A percentile compares a stretch with the other conserved stretches of the same genome.
Evolutionary conservation across 2,329 filamentous ascomycete genomes (phyloP).

Genomic region (Arthrobotrys iridis): DNA sequence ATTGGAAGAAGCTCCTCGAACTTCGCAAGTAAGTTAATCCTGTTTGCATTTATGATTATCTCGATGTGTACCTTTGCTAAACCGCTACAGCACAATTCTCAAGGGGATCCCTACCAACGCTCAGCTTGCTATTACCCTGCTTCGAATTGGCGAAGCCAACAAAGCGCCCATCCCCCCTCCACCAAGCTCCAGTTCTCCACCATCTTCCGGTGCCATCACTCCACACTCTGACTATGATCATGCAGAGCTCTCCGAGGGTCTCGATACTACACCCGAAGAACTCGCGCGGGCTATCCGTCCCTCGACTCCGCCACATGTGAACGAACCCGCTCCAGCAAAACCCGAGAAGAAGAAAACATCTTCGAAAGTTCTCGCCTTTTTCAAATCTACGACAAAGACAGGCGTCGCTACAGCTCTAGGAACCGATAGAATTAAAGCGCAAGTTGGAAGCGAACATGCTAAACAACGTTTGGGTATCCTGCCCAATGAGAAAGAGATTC

Average conservation of each 20-base stretch:
- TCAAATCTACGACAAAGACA: slow-evolving; percentile 76
- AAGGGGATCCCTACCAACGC: slow-evolving; percentile 87
- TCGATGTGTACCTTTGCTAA: slow-evolving; percentile 36
- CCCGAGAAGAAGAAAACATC: slow-evolving; percentile 63
- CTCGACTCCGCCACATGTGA: slow-evolving; percentile 67
- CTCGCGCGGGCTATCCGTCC: slow-evolving; percentile 73
- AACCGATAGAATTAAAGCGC: slow-evolving; percentile 76
- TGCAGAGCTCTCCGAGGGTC: slow-evolving; percentile 61
- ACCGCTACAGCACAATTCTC: slow-evolving; percentile 69
- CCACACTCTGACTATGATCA: slow-evolving; percentile 66
- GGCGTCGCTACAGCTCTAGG: slow-evolving; percentile 77
- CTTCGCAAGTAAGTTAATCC: slow-evolving; percentile 59
- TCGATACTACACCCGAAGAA: slow-evolving; percentile 69
- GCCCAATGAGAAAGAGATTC: slow-evolving; percentile 63
- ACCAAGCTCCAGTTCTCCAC: slow-evolving; percentile 55
- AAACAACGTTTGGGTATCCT: slow-evolving; percentile 78
- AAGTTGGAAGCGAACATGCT: slow-evolving; percentile 70
- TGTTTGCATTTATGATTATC: slow-evolving; percentile 66
- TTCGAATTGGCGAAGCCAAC: slow-evolving; percentile 83
- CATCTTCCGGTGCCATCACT: slow-evolving; percentile 62
- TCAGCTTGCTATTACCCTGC: slow-evolving; percentile 80
- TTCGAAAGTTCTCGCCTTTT: slow-evolving; percentile 72
- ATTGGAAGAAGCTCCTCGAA: slow-evolving; percentile 55
- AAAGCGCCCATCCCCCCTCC: slow-evolving; percentile 78
- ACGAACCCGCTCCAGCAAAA: slow-evolving; percentile 65